These are phyloP conservation scores for Elongisporangium anandrum DNA, from an alignment of 352 stramenopile genomes.

Conservation along the genomic window DNA sequence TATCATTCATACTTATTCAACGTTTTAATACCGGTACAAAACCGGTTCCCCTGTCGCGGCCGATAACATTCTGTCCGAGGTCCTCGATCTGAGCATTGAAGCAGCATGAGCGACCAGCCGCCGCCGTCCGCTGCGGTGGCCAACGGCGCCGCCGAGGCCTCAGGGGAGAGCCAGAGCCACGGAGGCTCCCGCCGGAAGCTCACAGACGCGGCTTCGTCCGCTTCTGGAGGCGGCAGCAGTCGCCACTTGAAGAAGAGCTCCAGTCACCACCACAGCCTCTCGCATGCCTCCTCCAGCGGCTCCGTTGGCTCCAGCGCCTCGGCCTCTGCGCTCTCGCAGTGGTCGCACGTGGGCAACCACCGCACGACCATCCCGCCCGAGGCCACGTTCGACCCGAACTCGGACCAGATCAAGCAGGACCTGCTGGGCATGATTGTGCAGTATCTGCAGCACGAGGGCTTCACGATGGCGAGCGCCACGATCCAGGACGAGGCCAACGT, in stretches of 20 bases:
- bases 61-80: background rate
- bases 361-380: conserved; percentile 76
- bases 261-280: background rate
- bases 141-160: conserved; percentile 1
- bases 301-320: background rate
- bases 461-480: conserved; percentile 73
- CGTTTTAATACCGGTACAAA: conserved; percentile 15
- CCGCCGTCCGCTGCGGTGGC: conserved; percentile 5
- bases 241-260: conserved; percentile 1
- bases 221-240: background rate
- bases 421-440: conserved; percentile 83
- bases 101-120: conserved; percentile 19
- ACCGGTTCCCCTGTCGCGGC: background rate
- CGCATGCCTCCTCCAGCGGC: background rate
- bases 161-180: conserved; percentile 8
- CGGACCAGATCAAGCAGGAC: conserved; percentile 79
- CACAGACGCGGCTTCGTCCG: conserved; percentile 3
- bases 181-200: conserved; percentile 4
- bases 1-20: background rate
- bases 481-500: conserved; percentile 88
- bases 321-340: conserved; percentile 17
- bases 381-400: conserved; percentile 70
- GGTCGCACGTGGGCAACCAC: conserved; percentile 80
- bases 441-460: conserved; percentile 82
- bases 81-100: background rate